phyloP scores from a whole-genome alignment of 2,329 filamentous ascomycete species.

The Acrocalymma vagum region DNA sequence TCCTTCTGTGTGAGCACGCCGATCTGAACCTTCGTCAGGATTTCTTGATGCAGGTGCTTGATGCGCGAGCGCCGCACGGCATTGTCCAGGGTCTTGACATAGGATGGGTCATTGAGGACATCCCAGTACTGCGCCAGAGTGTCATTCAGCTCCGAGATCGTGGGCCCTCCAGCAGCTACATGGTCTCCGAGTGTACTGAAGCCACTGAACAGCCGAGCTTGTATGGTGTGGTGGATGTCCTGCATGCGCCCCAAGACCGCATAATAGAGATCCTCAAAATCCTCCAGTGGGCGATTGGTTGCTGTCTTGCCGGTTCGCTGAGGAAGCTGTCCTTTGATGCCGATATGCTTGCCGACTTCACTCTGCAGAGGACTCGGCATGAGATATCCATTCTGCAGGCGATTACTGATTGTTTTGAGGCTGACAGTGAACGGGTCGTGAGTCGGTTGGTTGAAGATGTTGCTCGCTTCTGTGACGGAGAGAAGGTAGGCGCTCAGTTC shows the following conservation, averaged over 20 bases:
- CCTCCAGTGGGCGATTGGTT: conserved; percentile 56
- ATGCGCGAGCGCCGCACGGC: conserved; percentile 31
- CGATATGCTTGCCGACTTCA: conserved; percentile 17
- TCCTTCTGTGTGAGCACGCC: conserved; percentile 18
- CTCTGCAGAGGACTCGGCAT: conserved; percentile 22
- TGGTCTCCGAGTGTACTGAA: conserved; percentile 25
- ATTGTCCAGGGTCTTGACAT: conserved; percentile 33
- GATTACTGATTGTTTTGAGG: conserved; percentile 34
- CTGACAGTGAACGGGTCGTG: conserved; percentile 35
- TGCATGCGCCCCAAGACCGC: conserved; percentile 33
- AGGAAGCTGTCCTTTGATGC: conserved; percentile 56
- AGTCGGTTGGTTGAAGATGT: conserved; percentile 14
- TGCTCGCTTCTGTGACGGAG: conserved; percentile 14
- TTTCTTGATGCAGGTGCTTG: conserved; percentile 23
- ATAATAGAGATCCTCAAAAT: conserved; percentile 46
- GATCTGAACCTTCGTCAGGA: conserved; percentile 17
- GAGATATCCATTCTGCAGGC: conserved; percentile 43
- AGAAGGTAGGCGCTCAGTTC: conserved; percentile 21
- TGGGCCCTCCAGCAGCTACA: conserved; percentile 20
- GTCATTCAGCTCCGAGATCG: conserved; percentile 20
- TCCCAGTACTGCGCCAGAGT: conserved; percentile 31
- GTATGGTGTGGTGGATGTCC: conserved; percentile 31
- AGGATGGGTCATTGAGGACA: conserved; percentile 30
- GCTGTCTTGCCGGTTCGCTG: conserved; percentile 69
- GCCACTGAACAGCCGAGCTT: conserved; percentile 29